Evolutionary conservation across 441 rosid species (phyloP).

Genomic region (Corymbia citriodora): DNA sequence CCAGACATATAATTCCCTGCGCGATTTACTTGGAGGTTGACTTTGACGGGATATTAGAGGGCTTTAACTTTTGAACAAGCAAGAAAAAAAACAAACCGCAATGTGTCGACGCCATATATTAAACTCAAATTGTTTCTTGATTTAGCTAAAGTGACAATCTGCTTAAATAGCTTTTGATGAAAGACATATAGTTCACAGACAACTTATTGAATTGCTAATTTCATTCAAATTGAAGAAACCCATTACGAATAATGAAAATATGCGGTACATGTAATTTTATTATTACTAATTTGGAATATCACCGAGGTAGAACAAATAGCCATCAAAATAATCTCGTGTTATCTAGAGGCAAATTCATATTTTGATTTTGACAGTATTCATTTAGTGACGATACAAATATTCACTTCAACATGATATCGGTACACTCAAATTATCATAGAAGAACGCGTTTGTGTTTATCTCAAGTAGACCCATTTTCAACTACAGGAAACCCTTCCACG

Average conservation of each 20-base stretch:
- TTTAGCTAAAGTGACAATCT: neutral
- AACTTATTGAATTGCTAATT: neutral
- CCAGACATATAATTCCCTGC: too few species aligned
- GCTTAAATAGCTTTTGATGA: neutral
- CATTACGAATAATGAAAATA: neutral
- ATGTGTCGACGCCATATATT: too few species aligned
- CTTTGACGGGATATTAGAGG: neutral
- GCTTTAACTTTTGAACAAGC: neutral
- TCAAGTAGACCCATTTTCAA: neutral
- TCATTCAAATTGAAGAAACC: neutral
- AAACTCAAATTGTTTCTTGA: neutral
- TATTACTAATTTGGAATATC: neutral
- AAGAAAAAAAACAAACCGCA: too few species aligned
- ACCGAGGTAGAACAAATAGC: fast-evolving
- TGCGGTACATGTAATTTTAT: neutral
- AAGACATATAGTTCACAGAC: neutral
- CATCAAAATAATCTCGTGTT: neutral
- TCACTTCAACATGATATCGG: neutral
- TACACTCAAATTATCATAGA: fast-evolving
- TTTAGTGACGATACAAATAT: neutral
- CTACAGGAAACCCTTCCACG: neutral
- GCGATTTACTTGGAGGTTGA: neutral
- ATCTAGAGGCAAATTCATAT: neutral
- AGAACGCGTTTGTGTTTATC: neutral
- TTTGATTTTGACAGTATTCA: neutral